Base-by-base conservation (phyloP, 805 yeast genomes). In the Clavispora vitiphila region DNA sequence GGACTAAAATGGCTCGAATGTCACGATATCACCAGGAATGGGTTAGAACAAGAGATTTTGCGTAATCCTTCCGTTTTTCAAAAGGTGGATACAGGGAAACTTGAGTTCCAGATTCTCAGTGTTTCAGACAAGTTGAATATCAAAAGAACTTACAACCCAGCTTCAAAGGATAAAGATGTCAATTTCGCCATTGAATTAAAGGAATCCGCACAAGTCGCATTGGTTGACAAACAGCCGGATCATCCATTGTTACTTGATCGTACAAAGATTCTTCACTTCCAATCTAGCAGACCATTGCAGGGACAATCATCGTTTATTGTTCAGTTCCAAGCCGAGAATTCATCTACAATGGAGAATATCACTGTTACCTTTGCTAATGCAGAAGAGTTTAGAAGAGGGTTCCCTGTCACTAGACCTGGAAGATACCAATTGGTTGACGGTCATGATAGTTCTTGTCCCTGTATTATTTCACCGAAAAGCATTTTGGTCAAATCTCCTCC, bases 401-500 rank as follows among this genome's bases (percentile, higher is more conserved):
- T 65, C 12, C 42, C 49, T 14, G 75, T 80, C 0, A 65, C 69
- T 3, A 62, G 67, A 34, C 82, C 95, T 0, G 99, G 99, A 4
- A 58, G 62, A 0, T 91, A 88, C 58, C 57, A 60, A 7, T 60
- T 93, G 23, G 58, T 70, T 24, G 58, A 75, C 1, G 80, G 83
- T 1, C 49, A 62, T 0, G 84, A 90, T 12, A 70, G 68, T 34
- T 77, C 58, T 54, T 93, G 99, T 64, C 70, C 76, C 0, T 88
- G 95, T 36, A 69, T 71, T 10, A 70, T 86, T 9, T 71, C 80
- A 1, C 35, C 19, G 14, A 26, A 21, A 21, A 31, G 12, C 2
- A 15, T 36, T 15, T 22, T 20, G n/a, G 27, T 34, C 3, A 35
- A 29, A 12, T 58, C 57, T 2, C 52, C 54, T 2, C 37, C 34